A percentile compares a stretch with the other conserved stretches of the same genome.
phyloP scores from a whole-genome alignment of 163 green algal species.

The Chlorella variabilis region DNA sequence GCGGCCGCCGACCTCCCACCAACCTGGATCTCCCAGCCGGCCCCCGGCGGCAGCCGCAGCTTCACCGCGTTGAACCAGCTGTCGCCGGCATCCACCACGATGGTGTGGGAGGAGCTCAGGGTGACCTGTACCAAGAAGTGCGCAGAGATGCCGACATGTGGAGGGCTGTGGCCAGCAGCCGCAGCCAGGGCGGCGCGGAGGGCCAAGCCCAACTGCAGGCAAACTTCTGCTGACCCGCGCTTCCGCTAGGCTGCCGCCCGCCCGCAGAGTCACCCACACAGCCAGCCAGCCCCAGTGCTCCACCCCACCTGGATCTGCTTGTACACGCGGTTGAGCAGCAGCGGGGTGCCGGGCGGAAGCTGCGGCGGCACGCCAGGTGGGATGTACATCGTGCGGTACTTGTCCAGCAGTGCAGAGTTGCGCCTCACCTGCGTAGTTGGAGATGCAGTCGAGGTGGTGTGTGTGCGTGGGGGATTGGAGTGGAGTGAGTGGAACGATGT shows the following conservation, averaged over 20 bases:
- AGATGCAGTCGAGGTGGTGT: too few relatives aligned
- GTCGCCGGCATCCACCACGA: conserved; percentile 74
- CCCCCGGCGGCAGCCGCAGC: conserved; percentile 70
- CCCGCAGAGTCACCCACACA: too few relatives aligned
- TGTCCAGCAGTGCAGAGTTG: not conserved
- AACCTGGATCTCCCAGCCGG: conserved; percentile 80
- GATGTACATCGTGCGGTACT: conserved; percentile 2
- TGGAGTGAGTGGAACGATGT: too few relatives aligned
- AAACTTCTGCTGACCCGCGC: too few relatives aligned
- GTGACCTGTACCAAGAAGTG: conserved; percentile 30
- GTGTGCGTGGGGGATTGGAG: too few relatives aligned
- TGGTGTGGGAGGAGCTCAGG: conserved; percentile 53
- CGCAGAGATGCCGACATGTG: not conserved
- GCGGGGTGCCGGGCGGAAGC: not conserved
- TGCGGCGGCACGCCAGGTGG: not conserved
- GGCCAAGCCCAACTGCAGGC: too few relatives aligned
- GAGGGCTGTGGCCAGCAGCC: not conserved
- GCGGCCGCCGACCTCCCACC: too few relatives aligned
- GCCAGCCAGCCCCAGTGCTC: not conserved
- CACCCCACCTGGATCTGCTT: conserved; percentile 15
- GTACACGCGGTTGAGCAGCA: conserved; percentile 10
- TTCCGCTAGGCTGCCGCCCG: too few relatives aligned
- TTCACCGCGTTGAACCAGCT: conserved; percentile 78
- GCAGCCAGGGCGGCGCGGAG: too few relatives aligned
- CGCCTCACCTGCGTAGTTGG: not conserved